phyloP scores from a whole-genome alignment of 495 filamentous ascomycete species.

The Aspergillus carlsbadensis region DNA sequence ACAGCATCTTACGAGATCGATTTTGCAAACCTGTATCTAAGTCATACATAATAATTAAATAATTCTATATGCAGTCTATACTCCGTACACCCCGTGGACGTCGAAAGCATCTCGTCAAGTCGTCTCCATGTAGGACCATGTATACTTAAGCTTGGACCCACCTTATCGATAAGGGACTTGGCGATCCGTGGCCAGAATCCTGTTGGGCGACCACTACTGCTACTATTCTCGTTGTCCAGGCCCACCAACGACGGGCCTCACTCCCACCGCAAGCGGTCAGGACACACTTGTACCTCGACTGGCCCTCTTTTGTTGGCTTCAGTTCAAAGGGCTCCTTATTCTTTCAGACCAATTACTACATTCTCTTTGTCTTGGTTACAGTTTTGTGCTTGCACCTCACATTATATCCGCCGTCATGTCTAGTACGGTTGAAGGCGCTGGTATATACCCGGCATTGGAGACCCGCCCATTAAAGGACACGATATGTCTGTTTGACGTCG shows the following conservation, averaged over 20 bases:
- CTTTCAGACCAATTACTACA: conserved; percentile 9
- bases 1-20: too few relatives aligned
- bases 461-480: conserved; percentile 85
- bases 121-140: too few relatives aligned
- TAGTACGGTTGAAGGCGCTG: conserved; percentile 39
- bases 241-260: conserved; percentile 5
- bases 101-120: too few relatives aligned
- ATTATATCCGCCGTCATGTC: conserved; percentile 29
- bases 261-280: conserved; percentile 37
- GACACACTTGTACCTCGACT: conserved; percentile 14
- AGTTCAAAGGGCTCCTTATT: conserved; percentile 19
- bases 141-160: not conserved
- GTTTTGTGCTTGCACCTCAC: not conserved
- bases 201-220: conserved; percentile 2
- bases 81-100: too few relatives aligned
- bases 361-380: not conserved
- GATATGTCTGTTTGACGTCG: conserved; percentile 91
- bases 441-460: conserved; percentile 69
- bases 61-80: too few relatives aligned
- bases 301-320: not conserved
- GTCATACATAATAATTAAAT: too few relatives aligned
- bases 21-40: too few relatives aligned
- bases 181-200: not conserved
- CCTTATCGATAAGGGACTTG: conserved; percentile 21
- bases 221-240: conserved; percentile 6